Evolutionary conservation across 2,329 filamentous ascomycete species (phyloP).

Genomic region (Ciborinia camelliae): DNA sequence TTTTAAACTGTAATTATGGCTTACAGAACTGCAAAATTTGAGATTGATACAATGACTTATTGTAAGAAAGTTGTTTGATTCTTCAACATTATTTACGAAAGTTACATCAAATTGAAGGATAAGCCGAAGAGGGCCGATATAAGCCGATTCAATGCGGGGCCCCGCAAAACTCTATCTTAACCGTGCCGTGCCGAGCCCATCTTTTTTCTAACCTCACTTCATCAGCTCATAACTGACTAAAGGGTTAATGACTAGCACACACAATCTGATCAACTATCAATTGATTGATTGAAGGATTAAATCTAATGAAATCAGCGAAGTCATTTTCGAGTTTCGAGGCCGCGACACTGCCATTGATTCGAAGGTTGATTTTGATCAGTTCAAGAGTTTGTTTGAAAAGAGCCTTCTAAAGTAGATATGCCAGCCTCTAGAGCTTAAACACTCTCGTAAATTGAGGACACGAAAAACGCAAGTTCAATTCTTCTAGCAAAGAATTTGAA

Average conservation of each 20-base stretch:
- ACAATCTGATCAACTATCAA: not conserved
- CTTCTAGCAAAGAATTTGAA: conserved; percentile 43
- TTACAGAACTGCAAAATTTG: not conserved
- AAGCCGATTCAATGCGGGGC: not conserved
- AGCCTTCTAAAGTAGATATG: too few relatives aligned
- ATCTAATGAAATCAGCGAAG: too few relatives aligned
- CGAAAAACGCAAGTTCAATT: conserved; percentile 42
- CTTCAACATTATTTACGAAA: not conserved
- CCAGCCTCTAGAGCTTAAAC: conserved; percentile 48
- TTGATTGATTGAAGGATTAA: too few relatives aligned
- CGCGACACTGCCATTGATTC: too few relatives aligned
- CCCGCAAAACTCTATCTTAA: not conserved
- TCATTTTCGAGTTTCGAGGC: too few relatives aligned
- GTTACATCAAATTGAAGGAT: not conserved
- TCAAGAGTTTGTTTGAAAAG: too few relatives aligned
- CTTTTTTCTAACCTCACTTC: not conserved
- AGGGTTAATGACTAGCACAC: not conserved
- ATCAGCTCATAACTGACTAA: not conserved
- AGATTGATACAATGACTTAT: not conserved
- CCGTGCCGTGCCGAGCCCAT: not conserved
- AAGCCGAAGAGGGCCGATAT: not conserved
- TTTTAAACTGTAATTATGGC: not conserved
- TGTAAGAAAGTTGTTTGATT: not conserved
- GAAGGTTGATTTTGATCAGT: too few relatives aligned
- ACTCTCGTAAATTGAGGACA: conserved; percentile 39